Percentiles rank a stretch among this genome's conserved stretches.
Evolutionary conservation across 2,329 filamentous ascomycete genomes (phyloP).

Genomic region (Parastagonospora nodorum): DNA sequence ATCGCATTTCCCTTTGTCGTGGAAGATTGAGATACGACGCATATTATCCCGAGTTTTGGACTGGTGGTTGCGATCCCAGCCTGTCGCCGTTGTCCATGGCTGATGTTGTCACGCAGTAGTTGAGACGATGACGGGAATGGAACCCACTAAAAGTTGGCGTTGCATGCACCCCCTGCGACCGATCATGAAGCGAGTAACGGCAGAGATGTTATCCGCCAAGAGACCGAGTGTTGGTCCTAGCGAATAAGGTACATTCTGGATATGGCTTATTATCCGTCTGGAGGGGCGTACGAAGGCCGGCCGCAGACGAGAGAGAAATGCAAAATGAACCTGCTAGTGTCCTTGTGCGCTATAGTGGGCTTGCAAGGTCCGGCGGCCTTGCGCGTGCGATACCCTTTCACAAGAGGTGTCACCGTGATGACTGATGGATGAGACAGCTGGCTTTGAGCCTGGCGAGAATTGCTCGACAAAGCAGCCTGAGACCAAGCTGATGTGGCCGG

Average conservation of each 20-base stretch:
- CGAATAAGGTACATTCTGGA: conserved; percentile 23
- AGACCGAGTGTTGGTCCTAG: conserved; percentile 1
- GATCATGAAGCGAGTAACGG: conserved; percentile 15
- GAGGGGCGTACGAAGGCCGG: conserved; percentile 15
- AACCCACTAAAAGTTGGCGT: no score
- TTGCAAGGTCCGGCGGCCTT: conserved; percentile 12
- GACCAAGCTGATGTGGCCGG: conserved; percentile 27
- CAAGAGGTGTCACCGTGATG: background rate
- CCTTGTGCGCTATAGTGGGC: conserved; percentile 10
- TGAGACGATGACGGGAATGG: no score
- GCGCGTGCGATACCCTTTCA: conserved; percentile 21
- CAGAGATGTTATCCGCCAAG: conserved; percentile 16
- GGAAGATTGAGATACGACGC: no score
- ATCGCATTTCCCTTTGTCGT: no score
- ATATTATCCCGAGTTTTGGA: no score
- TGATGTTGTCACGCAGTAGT: no score
- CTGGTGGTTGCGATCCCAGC: no score
- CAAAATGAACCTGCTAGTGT: conserved; percentile 20
- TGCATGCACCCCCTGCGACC: no score
- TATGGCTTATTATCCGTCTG: conserved; percentile 23
- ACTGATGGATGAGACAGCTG: conserved; percentile 6
- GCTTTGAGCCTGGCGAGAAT: conserved; percentile 1
- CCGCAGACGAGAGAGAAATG: conserved; percentile 16
- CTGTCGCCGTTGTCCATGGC: no score
- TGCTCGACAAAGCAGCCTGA: conserved; percentile 22